Percentiles rank a stretch among this genome's conserved stretches.
Conservation (phyloP, 208 protist species). For the Crithidia acanthocephali region DNA sequence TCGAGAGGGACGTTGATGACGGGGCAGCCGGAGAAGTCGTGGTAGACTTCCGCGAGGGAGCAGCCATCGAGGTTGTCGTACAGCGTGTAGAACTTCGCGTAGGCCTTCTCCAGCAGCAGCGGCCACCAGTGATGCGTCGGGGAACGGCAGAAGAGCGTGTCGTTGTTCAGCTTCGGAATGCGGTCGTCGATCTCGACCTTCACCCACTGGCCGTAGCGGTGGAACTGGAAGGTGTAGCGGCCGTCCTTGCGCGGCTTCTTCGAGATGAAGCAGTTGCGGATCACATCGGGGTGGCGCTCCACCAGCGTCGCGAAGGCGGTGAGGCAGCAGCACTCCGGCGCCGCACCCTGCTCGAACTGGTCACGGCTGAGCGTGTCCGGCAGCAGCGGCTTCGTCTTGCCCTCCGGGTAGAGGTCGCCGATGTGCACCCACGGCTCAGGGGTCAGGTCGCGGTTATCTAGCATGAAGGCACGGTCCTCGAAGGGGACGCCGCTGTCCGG, state of each 20-base stretch:
- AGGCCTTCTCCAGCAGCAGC: constrained; percentile 81
- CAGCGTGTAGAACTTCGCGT: constrained; percentile 79
- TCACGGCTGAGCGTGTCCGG: constrained; percentile 54
- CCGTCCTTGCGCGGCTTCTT: constrained; percentile 61
- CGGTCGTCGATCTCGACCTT: constrained; percentile 78
- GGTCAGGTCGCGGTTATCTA: constrained; percentile 50
- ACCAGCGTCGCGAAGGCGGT: constrained; percentile 51
- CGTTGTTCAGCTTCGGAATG: constrained; percentile 47
- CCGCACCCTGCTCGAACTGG: constrained; percentile 61
- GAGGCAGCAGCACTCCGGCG: constrained; percentile 59
- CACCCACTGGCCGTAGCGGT: constrained; percentile 64
- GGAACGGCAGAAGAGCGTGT: constrained; percentile 60
- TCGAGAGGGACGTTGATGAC: constrained; percentile 50
- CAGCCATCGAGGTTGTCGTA: constrained; percentile 65
- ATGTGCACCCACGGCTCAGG: constrained; percentile 61
- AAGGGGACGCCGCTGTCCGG: constrained; percentile 63
- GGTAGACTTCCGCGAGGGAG: constrained; percentile 57
- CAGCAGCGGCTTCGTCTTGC: constrained; percentile 62
- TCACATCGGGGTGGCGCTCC: constrained; percentile 51
- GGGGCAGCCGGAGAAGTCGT: constrained; percentile 64
- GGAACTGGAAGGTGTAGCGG: constrained; percentile 75
- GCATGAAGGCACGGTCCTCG: constrained; percentile 52
- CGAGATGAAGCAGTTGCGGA: constrained; percentile 61
- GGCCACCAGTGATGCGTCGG: constrained; percentile 73
- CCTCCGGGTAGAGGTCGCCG: constrained; percentile 66